Conservation (phyloP, 345 rosid genomes). For the Dipteronia dyeriana region DNA sequence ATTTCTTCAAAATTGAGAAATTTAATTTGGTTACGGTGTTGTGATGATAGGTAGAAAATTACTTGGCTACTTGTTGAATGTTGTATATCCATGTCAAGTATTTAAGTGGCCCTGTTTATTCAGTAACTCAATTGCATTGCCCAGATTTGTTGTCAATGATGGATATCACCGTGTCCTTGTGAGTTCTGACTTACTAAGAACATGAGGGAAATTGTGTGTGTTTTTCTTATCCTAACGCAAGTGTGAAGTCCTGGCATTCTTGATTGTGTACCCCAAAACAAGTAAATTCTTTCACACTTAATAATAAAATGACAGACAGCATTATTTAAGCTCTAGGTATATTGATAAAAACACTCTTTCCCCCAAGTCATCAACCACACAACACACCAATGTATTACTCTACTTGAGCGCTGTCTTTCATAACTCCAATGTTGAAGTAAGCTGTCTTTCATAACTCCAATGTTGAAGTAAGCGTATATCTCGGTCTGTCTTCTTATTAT, state of each 20-base stretch:
- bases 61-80: background rate
- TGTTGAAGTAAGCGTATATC: no score
- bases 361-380: background rate
- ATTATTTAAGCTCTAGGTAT: no score
- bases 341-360: background rate
- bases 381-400: background rate
- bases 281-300: no score
- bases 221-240: background rate
- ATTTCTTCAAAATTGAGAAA: background rate
- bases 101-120: constrained; percentile 1
- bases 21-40: background rate
- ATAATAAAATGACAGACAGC: no score
- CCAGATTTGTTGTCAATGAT: background rate
- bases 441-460: no score
- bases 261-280: background rate
- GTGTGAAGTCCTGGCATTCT: background rate
- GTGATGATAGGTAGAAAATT: background rate
- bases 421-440: background rate
- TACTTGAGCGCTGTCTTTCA: background rate
- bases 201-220: background rate
- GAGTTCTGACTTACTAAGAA: background rate
- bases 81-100: background rate
- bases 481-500: background rate
- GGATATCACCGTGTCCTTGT: background rate
- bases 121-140: background rate